Evolutionary conservation across 108 stramenopile genomes (phyloP), one percentile per base, ranked within the genome.

Genomic region (Seminavis robusta): DNA sequence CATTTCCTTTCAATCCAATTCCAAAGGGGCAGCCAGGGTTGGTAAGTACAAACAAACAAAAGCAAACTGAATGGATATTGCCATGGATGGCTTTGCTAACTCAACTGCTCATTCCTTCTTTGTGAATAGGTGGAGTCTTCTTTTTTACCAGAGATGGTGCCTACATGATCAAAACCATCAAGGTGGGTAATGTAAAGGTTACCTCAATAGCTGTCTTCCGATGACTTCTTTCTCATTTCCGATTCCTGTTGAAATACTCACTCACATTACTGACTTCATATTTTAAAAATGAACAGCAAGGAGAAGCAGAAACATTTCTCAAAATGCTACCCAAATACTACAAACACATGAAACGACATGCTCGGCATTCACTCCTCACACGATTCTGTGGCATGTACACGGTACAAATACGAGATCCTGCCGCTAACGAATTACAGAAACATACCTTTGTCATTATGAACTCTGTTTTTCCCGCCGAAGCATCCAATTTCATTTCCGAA

Each of bases 141-240:
- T 90, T 94, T 61, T 94, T 94, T 39, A 78, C 93, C 3, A 65
- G 75, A 7, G 93, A 94, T 70, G 89, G 89, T 31, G 86, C 78
- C 26, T 94, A 85, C 59, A 83, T 94, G 87, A 83, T 94, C 47
- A 94, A 94, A 63, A 87, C 89, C 19, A 77, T 94, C 37, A 89
- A 90, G 64, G 61, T 44, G 15, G 39, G 60, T 32, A 19, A 20
- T 10, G 15, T 28, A 20, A 16, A 29, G 9, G 5, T 16, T 23
- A 8, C 5, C 7, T 10, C n/a, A n/a, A n/a, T n/a, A 15, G 15
- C 45, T 26, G 20, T 26, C 8, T 47, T 15, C 15, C 45, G 13
- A 11, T 8, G 11, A 24, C n/a, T n/a, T n/a, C n/a, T n/a, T n/a
- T n/a, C n/a, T n/a, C n/a, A n/a, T n/a, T n/a, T n/a, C n/a, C n/a